A percentile compares a stretch with the other conserved stretches of the same genome.
These are phyloP conservation scores for Alternaria conjuncta DNA, from an alignment of 2,329 filamentous ascomycete species.

Conservation along the genomic window DNA sequence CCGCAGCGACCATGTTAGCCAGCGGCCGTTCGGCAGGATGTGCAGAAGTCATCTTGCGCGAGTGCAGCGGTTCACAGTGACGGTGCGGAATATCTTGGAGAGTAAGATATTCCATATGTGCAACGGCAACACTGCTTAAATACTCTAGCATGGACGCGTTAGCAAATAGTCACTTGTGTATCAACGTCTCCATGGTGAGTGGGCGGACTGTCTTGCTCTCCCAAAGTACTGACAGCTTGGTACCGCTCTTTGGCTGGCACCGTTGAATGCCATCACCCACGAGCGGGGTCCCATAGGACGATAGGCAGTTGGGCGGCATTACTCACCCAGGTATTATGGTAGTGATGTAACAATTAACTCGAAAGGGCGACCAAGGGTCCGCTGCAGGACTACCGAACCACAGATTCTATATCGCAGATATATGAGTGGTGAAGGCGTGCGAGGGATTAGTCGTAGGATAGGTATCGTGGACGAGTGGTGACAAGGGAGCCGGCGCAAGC, in stretches of 20 bases:
- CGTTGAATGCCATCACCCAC: constrained; percentile 7
- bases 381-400: constrained; percentile 14
- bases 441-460: constrained; percentile 14
- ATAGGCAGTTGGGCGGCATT: background rate
- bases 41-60: constrained; percentile 37
- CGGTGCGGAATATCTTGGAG: constrained; percentile 48
- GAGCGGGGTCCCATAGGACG: constrained; percentile 5
- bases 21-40: constrained; percentile 31
- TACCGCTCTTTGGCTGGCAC: constrained; percentile 11
- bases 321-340: constrained; percentile 18
- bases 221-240: constrained; percentile 21
- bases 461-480: constrained; percentile 22
- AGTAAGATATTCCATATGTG: constrained; percentile 47
- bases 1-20: constrained; percentile 36
- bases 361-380: constrained; percentile 6
- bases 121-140: constrained; percentile 11
- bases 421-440: constrained; percentile 8
- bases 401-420: constrained; percentile 10
- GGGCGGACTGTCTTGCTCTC: background rate
- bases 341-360: constrained; percentile 14
- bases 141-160: constrained; percentile 14
- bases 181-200: constrained; percentile 12
- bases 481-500: constrained; percentile 35
- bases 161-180: background rate
- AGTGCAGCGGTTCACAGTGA: constrained; percentile 35